Conservation (phyloP, 2,329 filamentous ascomycete genomes). For the Orbilia quercus region DNA sequence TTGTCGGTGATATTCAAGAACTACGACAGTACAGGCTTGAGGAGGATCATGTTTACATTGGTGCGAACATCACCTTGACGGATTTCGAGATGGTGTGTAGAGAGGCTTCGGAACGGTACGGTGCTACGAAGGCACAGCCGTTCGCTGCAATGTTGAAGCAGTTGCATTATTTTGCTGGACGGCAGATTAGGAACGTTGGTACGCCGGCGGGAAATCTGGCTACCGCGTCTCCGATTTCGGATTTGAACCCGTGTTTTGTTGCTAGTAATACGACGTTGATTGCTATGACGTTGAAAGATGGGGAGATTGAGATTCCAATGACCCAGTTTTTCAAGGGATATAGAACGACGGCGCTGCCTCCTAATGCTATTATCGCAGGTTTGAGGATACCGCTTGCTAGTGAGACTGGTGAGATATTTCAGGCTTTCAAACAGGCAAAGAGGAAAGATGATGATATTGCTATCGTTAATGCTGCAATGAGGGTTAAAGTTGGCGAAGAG, state of each 20-base stretch:
- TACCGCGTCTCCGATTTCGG: slow-evolving; percentile 94
- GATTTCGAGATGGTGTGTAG: slow-evolving; percentile 88
- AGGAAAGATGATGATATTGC: slow-evolving; percentile 98
- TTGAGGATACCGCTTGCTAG: slow-evolving; percentile 84
- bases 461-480: slow-evolving; percentile 89
- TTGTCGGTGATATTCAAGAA: slow-evolving; percentile 91
- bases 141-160: slow-evolving; percentile 94
- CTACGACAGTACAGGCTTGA: slow-evolving; percentile 82
- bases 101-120: slow-evolving; percentile 82
- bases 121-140: slow-evolving; percentile 75
- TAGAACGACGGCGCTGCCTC: slow-evolving; percentile 80
- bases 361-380: slow-evolving; percentile 84
- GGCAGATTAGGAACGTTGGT: slow-evolving; percentile 97
- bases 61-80: slow-evolving; percentile 90
- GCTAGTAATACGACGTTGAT: slow-evolving; percentile 84
- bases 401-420: slow-evolving; percentile 82
- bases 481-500: slow-evolving; percentile 76
- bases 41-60: slow-evolving; percentile 86
- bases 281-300: slow-evolving; percentile 75
- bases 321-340: slow-evolving; percentile 92
- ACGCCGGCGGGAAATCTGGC: slow-evolving; percentile 94
- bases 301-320: slow-evolving; percentile 89
- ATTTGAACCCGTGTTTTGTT: slow-evolving; percentile 93
- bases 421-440: slow-evolving; percentile 95
- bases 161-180: slow-evolving; percentile 90